Base-by-base conservation (phyloP, 1,284 basidiomycete genomes). In the Marasmius fiardii region DNA sequence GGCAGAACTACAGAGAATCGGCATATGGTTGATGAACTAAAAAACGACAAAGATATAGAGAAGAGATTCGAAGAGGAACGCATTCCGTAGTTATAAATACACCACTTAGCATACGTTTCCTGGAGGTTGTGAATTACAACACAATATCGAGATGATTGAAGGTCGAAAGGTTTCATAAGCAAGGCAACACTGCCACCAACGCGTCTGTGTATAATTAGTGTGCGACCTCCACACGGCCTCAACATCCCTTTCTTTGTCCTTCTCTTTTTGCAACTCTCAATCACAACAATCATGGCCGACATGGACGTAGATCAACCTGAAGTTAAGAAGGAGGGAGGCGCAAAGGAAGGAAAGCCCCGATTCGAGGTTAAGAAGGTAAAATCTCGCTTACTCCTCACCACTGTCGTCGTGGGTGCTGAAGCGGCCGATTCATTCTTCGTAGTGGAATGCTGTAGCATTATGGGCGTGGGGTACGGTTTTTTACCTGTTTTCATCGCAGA, bases 371-470 rank as follows among this genome's bases (percentile, higher is more conserved):
- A 96, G 81, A 96, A 96, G 89, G 94, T 95, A 59, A 21, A 45
- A 16, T 49, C 43, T 52, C 58, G 48, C 60, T 33, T 34, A 18
- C 21, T 44, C 20, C n/a, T n/a, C n/a, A n/a, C n/a, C n/a, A n/a
- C n/a, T 50, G 55, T 34, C 14, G 54, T 37, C 41, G 55, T 47
- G 44, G 34, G 20, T n/a, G 54, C 35, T n/a, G 41, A 49, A n/a
- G 28, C 58, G n/a, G n/a, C n/a, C n/a, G n/a, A n/a, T 54, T 57
- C n/a, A 28, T 37, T 50, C 41, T 63, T 31, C 16, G 20, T 52
- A 97, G 95, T 98, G 94, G 94, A 96, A 96, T 66, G 95, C 95
- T 28, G 95, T 97, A 55, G 82, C 95, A 1, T 79, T 98, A 0
- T 98, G 95, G 95, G 92, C 95, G 26, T 98, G 95, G 94, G 94